Evolutionary conservation across 2,329 filamentous ascomycete species (phyloP), one percentile per base, ranked within the genome.

Genomic region (Aspergillus puulaauensis): DNA sequence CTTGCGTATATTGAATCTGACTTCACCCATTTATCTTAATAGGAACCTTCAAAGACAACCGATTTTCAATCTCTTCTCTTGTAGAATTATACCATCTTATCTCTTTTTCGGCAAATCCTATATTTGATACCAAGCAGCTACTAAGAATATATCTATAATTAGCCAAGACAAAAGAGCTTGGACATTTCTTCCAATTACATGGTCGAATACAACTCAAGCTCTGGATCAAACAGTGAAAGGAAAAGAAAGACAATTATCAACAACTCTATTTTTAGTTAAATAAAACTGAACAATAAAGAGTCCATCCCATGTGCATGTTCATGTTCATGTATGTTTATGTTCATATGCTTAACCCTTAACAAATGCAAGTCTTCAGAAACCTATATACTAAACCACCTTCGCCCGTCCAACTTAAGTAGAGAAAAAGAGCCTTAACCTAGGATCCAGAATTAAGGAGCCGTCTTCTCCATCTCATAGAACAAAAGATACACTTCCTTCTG

Each of bases 401-500:
- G 3, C 6, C 23, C 4, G 23, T 1, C 23, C 27, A 31, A 31
- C 8, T 21, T n/a, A 12, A 17, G 33, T n/a, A 39, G 8, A 17
- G 17, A n/a, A 19, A 23, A 24, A 23, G 6, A 23, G 6, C 4
- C 35, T 7, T 35, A 14, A 17, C 6, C 11, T 7, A 19, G 24
- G 6, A 4, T 17, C 33, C 19, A 49, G 17, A 39, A 11, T 41
- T 33, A 55, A 51, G 46, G 50, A 8, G 11, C 37, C 24, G 70
- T 66, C 65, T 80, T 81, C 63, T 93, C 90, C 66, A 96, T 78
- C 79, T 98, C 93, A 75, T 99, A 99, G 74, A 99, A 99, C 52
- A 99, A 76, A 71, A 99, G 79, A 73, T 99, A 99, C 0, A 98
- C 93, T 75, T 99, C 95, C 68, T 88, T 89, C 76, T 97, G 92